Evolutionary conservation across 805 yeast species (phyloP), one percentile per base, ranked within the genome.

Genomic region (Kuraishia ogatae): DNA sequence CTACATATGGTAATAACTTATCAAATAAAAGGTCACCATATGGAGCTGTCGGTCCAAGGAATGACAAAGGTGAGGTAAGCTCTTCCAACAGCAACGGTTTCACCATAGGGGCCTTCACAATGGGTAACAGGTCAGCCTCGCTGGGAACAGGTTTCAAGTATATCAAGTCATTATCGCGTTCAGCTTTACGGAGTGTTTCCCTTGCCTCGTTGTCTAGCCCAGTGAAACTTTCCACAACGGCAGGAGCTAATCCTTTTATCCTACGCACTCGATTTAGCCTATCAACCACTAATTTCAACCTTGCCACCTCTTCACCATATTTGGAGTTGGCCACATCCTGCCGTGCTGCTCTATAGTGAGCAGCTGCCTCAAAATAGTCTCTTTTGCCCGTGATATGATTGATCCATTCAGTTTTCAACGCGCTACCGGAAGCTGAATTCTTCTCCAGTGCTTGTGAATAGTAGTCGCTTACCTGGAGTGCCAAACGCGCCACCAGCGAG

Each of bases 161-260:
- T 5, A 92, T 83, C 61, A 90, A 72, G 62, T 90, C 92, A 64
- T 91, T 91, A 60, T 91, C 97, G 59, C 83, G 78, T 59, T 87
- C 90, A 0, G 92, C 81, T 2, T 78, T 72, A 19, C 73, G 68
- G 10, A 85, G 62, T 1, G 77, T 73, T 1, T 73, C 75, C 10
- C 69, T 64, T 1, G 87, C 72, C 1, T 76, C 74, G 2, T 66
- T 65, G 1, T 66, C 59, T 20, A 92, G 74, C 0, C 84, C 83
- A 19, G 68, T 61, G 10, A 83, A 66, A 5, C 76, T 79, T 5
- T 76, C 58, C 0, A 82, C 83, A 2, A 70, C 53, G 10, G 66
- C 61, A n/a, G 66, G 58, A 1, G 78, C 81, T 54, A 75, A 74
- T 17, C 43, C 43, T 17, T 35, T 35, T 35, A 35, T 15, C 13